phyloP scores from a whole-genome alignment of 2,329 filamentous ascomycete genomes.

The Fusarium sp. region DNA sequence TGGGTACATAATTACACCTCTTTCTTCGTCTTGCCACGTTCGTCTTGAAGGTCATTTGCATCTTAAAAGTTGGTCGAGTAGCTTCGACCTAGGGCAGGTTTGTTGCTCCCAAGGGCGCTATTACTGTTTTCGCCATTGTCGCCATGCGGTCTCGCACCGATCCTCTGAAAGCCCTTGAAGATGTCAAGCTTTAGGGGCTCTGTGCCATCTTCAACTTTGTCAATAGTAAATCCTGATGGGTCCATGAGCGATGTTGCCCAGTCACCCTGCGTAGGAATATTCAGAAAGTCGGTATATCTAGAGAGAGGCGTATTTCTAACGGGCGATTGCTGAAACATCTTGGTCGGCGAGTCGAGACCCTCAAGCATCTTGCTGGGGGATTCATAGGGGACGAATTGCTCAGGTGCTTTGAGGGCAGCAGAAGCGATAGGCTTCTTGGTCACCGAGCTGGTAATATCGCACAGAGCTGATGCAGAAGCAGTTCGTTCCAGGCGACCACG shows the following conservation, averaged over 20 bases:
- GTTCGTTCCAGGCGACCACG: constrained; percentile 71
- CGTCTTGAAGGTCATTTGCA: constrained; percentile 10
- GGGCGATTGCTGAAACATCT: constrained; percentile 54
- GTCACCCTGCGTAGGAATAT: constrained; percentile 51
- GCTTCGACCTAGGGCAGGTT: constrained; percentile 46
- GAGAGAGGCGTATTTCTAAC: constrained; percentile 57
- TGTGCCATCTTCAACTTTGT: constrained; percentile 62
- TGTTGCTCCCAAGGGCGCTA: constrained; percentile 40
- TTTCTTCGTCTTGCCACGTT: constrained; percentile 29
- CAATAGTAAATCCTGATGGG: constrained; percentile 52
- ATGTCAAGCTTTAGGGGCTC: constrained; percentile 73
- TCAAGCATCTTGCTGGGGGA: constrained; percentile 68
- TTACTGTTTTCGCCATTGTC: constrained; percentile 39
- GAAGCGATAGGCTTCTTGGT: constrained; percentile 62
- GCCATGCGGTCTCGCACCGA: constrained; percentile 61
- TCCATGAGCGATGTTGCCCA: constrained; percentile 50
- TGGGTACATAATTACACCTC: constrained; percentile 38
- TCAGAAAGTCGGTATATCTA: constrained; percentile 54
- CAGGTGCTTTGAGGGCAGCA: constrained; percentile 60
- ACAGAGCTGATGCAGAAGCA: constrained; percentile 68
- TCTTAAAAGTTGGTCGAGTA: constrained; percentile 47
- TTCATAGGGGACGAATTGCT: constrained; percentile 51
- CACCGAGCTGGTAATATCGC: constrained; percentile 65
- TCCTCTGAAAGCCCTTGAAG: constrained; percentile 78
- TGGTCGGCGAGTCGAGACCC: constrained; percentile 64